A percentile compares a stretch with the other conserved stretches of the same genome.
Evolutionary conservation across 805 yeast species (phyloP).

Genomic region (Hagleromyces aurorensis): DNA sequence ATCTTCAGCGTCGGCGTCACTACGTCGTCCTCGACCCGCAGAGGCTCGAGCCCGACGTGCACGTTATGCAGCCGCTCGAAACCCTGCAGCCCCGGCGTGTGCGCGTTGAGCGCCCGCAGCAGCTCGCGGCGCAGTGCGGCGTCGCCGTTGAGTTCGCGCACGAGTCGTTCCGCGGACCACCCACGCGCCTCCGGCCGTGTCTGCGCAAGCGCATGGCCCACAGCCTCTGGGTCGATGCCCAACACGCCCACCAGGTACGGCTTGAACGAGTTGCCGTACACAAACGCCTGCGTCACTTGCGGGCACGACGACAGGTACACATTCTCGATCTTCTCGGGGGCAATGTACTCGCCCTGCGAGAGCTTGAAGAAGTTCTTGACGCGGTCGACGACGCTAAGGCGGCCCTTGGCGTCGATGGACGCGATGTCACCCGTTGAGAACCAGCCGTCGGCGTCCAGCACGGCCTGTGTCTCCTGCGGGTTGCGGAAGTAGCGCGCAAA

Average conservation of each 20-base stretch:
- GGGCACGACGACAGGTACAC: slow-evolving; percentile 47
- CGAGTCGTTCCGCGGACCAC: slow-evolving; percentile 26
- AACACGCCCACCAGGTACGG: slow-evolving; percentile 51
- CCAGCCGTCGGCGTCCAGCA: slow-evolving; percentile 54
- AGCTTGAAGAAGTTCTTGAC: slow-evolving; percentile 73
- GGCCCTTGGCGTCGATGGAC: slow-evolving; percentile 41
- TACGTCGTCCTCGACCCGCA: slow-evolving; percentile 51
- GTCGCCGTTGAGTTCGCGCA: slow-evolving; percentile 16
- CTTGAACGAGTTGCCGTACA: slow-evolving; percentile 56
- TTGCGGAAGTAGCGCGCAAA: slow-evolving; percentile 50
- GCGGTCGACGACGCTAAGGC: slow-evolving; percentile 58
- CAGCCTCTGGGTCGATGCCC: slow-evolving; percentile 49
- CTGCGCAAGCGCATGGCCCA: slow-evolving; percentile 27
- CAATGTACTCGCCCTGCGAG: slow-evolving; percentile 60
- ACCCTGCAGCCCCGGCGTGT: slow-evolving; percentile 40
- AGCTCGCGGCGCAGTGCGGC: slow-evolving; percentile 12
- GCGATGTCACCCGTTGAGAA: slow-evolving; percentile 64
- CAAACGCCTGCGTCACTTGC: slow-evolving; percentile 44
- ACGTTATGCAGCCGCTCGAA: slow-evolving; percentile 57
- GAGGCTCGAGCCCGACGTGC: slow-evolving; percentile 47
- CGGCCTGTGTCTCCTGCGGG: slow-evolving; percentile 44
- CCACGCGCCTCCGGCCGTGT: slow-evolving; percentile 28
- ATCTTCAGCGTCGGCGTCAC: slow-evolving; percentile 62
- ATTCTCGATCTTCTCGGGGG: slow-evolving; percentile 70
- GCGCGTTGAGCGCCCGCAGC: slow-evolving; percentile 16